Conservation (phyloP, 257 asterid species). For the Solanum microdontum region DNA sequence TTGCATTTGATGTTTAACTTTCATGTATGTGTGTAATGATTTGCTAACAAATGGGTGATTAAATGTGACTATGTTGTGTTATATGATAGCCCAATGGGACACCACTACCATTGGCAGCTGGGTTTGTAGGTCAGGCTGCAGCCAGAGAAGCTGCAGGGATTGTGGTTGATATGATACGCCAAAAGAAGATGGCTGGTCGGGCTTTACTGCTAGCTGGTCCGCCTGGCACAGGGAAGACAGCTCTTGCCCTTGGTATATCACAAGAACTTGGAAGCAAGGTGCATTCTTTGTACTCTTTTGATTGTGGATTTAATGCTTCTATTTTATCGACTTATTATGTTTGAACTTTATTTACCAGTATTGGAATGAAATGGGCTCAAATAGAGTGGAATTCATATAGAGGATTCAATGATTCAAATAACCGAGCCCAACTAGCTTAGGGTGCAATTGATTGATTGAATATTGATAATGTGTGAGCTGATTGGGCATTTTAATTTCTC, state of each 20-base stretch:
- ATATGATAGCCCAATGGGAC: constrained; percentile 55
- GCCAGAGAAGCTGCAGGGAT: constrained; percentile 95
- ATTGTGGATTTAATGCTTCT: neutral
- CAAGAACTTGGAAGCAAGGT: constrained; percentile 99
- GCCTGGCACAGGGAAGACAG: constrained; percentile 98
- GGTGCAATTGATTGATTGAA: neutral
- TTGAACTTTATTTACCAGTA: neutral
- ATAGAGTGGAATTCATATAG: neutral
- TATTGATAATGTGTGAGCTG: neutral
- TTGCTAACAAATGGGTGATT: neutral
- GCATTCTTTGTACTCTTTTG: neutral
- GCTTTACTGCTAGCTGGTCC: constrained; percentile 92
- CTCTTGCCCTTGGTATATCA: constrained; percentile 85
- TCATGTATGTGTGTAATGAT: neutral
- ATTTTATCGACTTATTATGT: neutral
- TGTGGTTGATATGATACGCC: constrained; percentile 93
- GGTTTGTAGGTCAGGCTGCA: constrained; percentile 86
- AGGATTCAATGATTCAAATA: neutral
- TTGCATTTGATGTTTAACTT: neutral
- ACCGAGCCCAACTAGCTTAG: neutral
- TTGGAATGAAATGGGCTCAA: neutral
- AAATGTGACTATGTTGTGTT: neutral
- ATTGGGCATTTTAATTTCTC: neutral
- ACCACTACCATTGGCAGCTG: constrained; percentile 83
- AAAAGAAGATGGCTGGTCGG: constrained; percentile 95